Evolutionary conservation across 768 basidiomycete species (phyloP).

Genomic region (Tulasnella calospora): DNA sequence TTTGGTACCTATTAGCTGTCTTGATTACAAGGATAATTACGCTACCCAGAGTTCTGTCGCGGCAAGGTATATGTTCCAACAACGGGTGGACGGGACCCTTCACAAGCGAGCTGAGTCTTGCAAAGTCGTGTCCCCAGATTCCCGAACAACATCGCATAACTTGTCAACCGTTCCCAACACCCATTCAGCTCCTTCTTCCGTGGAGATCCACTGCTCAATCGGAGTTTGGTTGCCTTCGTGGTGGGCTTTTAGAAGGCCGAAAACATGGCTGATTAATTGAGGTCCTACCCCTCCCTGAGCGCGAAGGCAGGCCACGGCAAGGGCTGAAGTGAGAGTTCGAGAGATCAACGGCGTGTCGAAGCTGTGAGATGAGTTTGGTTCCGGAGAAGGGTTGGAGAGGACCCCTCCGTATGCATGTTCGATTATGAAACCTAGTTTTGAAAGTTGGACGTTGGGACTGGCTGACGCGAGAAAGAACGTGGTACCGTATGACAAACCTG

Average conservation of each 20-base stretch:
- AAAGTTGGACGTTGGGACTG: neutral
- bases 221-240: conserved; percentile 43
- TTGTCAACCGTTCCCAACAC: conserved; percentile 35
- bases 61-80: neutral
- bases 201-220: conserved; percentile 35
- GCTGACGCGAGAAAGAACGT: neutral
- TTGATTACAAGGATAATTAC: neutral
- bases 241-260: conserved; percentile 81
- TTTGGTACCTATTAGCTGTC: neutral
- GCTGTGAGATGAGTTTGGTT: conserved; percentile 56
- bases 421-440: conserved; percentile 68
- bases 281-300: conserved; percentile 81
- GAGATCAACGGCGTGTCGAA: conserved; percentile 57
- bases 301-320: conserved; percentile 78
- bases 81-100: neutral
- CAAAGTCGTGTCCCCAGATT: neutral
- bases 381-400: conserved; percentile 65
- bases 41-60: neutral
- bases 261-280: conserved; percentile 82
- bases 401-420: conserved; percentile 70
- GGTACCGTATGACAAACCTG: conserved; percentile 54
- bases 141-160: conserved; percentile 30
- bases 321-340: conserved; percentile 75
- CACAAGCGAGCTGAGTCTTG: neutral
- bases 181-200: conserved; percentile 38